Conservation (phyloP, 306 rosid species). For the Acacia acuminata region DNA sequence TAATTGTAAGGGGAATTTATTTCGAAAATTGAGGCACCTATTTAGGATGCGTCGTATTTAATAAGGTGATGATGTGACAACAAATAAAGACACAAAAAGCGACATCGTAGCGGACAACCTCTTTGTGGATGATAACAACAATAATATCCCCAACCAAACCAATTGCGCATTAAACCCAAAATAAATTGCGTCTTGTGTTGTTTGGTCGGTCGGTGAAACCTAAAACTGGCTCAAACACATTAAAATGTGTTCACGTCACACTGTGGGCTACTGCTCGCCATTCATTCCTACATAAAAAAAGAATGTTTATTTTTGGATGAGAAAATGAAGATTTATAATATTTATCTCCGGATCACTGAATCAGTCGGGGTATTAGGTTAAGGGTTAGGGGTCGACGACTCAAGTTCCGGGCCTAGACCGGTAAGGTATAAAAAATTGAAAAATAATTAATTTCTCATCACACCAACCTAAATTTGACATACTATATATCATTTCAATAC, state of each 20-base stretch:
- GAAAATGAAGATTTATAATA: not conserved
- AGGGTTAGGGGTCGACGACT: too few species aligned
- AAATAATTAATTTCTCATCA: too few species aligned
- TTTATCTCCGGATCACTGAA: too few species aligned
- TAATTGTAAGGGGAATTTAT: not conserved
- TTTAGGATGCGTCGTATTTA: not conserved
- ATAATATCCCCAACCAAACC: not conserved
- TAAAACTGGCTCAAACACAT: not conserved
- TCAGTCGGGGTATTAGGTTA: too few species aligned
- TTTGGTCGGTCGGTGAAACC: not conserved
- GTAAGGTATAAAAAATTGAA: too few species aligned
- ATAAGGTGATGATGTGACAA: not conserved
- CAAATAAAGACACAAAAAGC: not conserved
- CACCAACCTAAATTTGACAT: too few species aligned
- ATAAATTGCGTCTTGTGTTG: not conserved
- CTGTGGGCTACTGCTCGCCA: not conserved
- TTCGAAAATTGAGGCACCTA: not conserved
- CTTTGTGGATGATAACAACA: not conserved
- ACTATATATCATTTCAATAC: too few species aligned
- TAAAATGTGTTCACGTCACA: not conserved
- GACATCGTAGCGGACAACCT: not conserved
- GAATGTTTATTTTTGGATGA: too few species aligned
- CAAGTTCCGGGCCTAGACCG: too few species aligned
- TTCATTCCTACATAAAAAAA: too few species aligned
- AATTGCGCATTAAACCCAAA: not conserved